These are phyloP conservation scores for Suhomyces canberraensis DNA, from an alignment of 805 yeast genomes.

Conservation along the genomic window DNA sequence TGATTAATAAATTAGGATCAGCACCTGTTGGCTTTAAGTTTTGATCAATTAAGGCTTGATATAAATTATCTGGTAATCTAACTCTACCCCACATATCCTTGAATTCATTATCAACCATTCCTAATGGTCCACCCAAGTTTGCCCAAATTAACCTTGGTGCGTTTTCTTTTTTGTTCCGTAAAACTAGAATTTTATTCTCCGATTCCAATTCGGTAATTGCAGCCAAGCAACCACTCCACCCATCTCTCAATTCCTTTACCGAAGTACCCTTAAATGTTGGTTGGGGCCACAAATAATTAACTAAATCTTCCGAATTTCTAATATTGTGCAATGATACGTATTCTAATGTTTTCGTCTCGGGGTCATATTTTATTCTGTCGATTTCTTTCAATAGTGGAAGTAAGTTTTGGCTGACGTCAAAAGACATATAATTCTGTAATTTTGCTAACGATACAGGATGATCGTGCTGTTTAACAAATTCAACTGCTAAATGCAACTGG, in stretches of 20 bases:
- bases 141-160: constrained; percentile 94
- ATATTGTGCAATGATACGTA: constrained; percentile 89
- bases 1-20: constrained; percentile 92
- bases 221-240: constrained; percentile 88
- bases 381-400: constrained; percentile 70
- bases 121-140: constrained; percentile 70
- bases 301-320: constrained; percentile 71
- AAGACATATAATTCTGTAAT: constrained; percentile 63
- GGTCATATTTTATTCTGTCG: constrained; percentile 71
- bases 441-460: constrained; percentile 65
- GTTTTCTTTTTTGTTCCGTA: constrained; percentile 89
- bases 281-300: constrained; percentile 72
- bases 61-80: constrained; percentile 80
- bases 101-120: constrained; percentile 75
- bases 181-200: constrained; percentile 72
- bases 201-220: constrained; percentile 77
- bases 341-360: constrained; percentile 62
- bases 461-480: constrained; percentile 73
- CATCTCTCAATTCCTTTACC: constrained; percentile 80
- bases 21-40: constrained; percentile 96
- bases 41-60: constrained; percentile 69
- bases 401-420: constrained; percentile 58
- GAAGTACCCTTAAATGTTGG: constrained; percentile 84
- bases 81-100: constrained; percentile 76
- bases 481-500: constrained; percentile 86